Base-by-base conservation (phyloP, 768 basidiomycete species). In the Xerocomus potaroensis region DNA sequence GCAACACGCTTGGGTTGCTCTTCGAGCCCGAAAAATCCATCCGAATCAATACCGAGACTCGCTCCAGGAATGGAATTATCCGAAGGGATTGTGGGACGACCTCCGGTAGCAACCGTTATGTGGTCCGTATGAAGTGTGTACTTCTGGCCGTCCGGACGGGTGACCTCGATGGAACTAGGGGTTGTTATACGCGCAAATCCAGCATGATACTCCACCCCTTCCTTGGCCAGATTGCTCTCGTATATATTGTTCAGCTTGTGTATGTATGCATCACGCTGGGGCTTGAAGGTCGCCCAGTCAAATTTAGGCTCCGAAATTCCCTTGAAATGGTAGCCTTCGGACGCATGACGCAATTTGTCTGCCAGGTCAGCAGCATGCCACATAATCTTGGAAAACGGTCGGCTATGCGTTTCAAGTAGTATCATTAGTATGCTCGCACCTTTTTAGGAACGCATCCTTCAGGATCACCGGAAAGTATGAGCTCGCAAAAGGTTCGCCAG, bases 401-500 rank as follows among this genome's bases (percentile, higher is more conserved):
- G 32, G 26, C 18, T 9, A 37, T 29, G 12, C 1, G 31, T 34
- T 46, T 19, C 23, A 36, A 5, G 31, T 26, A 41, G 3, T 9
- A 24, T 48, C 30, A 21, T 35, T 4, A 18, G 38, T 14, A 11
- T 27, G 8, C 36, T 40, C 16, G 56, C 41, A 82, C 91, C 75
- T 96, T 99, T 72, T 99, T 99, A 14, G 96, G 96, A 5, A 99
- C 92, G 71, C 95, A 97, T 59, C 92, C 91, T 89, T 53, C 8
- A 5, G 33, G 7, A 49, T 56, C 36, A 41, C 44, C 33, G 27
- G n/a, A 8, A 24, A 46, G 10, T 7, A 12, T 58, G n/a, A 53
- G 49, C 39, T 47, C 26, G 16, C 30, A 15, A 14, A 32, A 2
- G n/a, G 11, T 33, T 27, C 15, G 26, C 37, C 10, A 32, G 32